phyloP scores from a whole-genome alignment of 1,284 basidiomycete genomes.

The Ustilago loliicola region DNA sequence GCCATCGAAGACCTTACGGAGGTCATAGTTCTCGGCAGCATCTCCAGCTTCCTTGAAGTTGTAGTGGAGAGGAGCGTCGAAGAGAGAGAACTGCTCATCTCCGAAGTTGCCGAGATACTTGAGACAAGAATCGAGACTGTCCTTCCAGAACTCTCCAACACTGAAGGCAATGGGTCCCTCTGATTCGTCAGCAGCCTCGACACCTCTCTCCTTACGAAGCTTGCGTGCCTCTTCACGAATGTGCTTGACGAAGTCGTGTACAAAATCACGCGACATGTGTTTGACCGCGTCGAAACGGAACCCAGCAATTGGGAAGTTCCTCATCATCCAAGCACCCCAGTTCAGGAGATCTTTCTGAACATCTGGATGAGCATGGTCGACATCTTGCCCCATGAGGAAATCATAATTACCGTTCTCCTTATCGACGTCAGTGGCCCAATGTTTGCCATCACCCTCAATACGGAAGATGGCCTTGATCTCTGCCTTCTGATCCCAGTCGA shows the following conservation, averaged over 20 bases:
- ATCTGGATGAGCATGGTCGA: slow-evolving; percentile 86
- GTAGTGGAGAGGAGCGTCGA: slow-evolving; percentile 76
- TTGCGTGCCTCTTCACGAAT: slow-evolving; percentile 71
- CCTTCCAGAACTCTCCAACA: slow-evolving; percentile 66
- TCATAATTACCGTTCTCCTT: slow-evolving; percentile 72
- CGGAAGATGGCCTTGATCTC: slow-evolving; percentile 77
- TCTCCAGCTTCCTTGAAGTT: slow-evolving; percentile 76
- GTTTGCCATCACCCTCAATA: slow-evolving; percentile 74
- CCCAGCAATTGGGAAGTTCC: slow-evolving; percentile 60
- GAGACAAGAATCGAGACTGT: slow-evolving; percentile 50
- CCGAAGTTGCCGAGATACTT: slow-evolving; percentile 71
- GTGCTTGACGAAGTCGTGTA: slow-evolving; percentile 74
- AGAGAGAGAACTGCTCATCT: slow-evolving; percentile 75
- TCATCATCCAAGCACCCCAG: slow-evolving; percentile 76
- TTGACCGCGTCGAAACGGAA: slow-evolving; percentile 69
- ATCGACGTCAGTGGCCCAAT: slow-evolving; percentile 72
- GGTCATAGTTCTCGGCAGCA: slow-evolving; percentile 73
- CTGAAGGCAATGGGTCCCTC: slow-evolving; percentile 56
- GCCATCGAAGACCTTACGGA: slow-evolving; percentile 75
- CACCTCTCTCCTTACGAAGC: slow-evolving; percentile 50
- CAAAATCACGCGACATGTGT: slow-evolving; percentile 71
- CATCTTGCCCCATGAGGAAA: slow-evolving; percentile 72
- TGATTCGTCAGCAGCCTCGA: slow-evolving; percentile 52
- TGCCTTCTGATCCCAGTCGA: slow-evolving; percentile 86
- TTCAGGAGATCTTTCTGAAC: slow-evolving; percentile 74